Evolutionary conservation across 495 filamentous ascomycete species (phyloP).

Genomic region (Elaphomyces granulatus): DNA sequence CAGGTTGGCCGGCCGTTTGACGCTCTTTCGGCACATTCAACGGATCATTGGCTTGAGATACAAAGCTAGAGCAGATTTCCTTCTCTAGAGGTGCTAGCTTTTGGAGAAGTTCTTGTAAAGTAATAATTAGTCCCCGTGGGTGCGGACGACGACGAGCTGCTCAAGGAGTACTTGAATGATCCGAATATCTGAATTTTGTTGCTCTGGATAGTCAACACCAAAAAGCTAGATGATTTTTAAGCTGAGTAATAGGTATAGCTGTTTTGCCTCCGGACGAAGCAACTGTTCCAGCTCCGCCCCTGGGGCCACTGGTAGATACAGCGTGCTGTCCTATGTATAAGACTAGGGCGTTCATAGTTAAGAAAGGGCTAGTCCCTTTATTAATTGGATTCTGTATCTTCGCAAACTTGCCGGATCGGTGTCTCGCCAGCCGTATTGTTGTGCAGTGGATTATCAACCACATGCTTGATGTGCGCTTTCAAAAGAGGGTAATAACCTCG

Average conservation of each 20-base stretch:
- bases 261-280: slow-evolving; percentile 70
- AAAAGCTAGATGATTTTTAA: slow-evolving; percentile 79
- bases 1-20: no score
- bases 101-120: slow-evolving; percentile 77
- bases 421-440: slow-evolving; percentile 45
- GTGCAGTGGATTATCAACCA: slow-evolving; percentile 51
- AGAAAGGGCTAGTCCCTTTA: slow-evolving; percentile 48
- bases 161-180: slow-evolving; percentile 80
- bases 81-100: no score
- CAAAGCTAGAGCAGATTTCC: no score
- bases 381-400: slow-evolving; percentile 42
- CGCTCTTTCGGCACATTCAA: no score
- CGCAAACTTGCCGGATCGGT: slow-evolving; percentile 52
- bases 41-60: no score
- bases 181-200: slow-evolving; percentile 66
- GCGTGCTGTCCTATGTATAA: slow-evolving; percentile 67
- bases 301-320: slow-evolving; percentile 38
- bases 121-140: slow-evolving; percentile 90
- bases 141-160: slow-evolving; percentile 79
- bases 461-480: slow-evolving; percentile 47
- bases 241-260: slow-evolving; percentile 82
- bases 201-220: slow-evolving; percentile 57
- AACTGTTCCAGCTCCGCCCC: slow-evolving; percentile 49
- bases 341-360: slow-evolving; percentile 59
- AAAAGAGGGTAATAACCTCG: slow-evolving; percentile 43